Evolutionary conservation across 768 basidiomycete species (phyloP).

Genomic region (Trametes cubensis): DNA sequence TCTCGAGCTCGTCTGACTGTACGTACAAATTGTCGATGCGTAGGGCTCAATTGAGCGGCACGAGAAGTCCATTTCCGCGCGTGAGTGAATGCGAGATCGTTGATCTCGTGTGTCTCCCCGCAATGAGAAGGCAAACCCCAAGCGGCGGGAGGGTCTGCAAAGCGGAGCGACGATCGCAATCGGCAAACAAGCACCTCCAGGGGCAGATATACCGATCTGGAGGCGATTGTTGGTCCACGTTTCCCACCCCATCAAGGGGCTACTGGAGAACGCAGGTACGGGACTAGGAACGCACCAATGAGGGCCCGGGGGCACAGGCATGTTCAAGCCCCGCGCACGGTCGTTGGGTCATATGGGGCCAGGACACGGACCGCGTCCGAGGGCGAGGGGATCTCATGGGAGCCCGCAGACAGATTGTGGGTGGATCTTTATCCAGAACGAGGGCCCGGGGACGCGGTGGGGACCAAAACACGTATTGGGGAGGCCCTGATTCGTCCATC

Average conservation of each 20-base stretch:
- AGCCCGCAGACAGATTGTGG: conserved; percentile 14
- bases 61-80: not conserved
- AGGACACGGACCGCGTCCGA: conserved; percentile 6
- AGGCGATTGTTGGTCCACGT: conserved; percentile 8
- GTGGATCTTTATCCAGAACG: conserved; percentile 7
- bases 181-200: conserved; percentile 9
- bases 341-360: conserved; percentile 10
- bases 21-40: too few relatives aligned
- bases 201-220: not conserved
- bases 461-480: not conserved
- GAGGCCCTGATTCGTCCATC: conserved; percentile 16
- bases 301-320: not conserved
- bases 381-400: conserved; percentile 17
- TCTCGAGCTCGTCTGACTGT: too few relatives aligned
- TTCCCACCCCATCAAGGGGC: conserved; percentile 6
- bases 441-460: conserved; percentile 5
- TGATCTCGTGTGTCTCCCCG: not conserved
- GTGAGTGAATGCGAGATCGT: conserved; percentile 5
- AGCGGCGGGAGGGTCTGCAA: not conserved
- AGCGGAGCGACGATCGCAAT: conserved; percentile 13
- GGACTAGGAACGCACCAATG: conserved; percentile 12
- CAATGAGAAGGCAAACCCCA: not conserved
- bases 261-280: not conserved
- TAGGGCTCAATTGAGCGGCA: not conserved
- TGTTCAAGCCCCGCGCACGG: conserved; percentile 11